Evolutionary conservation across 1,284 basidiomycete genomes (phyloP).

Genomic region (Rhizoctonia solani): DNA sequence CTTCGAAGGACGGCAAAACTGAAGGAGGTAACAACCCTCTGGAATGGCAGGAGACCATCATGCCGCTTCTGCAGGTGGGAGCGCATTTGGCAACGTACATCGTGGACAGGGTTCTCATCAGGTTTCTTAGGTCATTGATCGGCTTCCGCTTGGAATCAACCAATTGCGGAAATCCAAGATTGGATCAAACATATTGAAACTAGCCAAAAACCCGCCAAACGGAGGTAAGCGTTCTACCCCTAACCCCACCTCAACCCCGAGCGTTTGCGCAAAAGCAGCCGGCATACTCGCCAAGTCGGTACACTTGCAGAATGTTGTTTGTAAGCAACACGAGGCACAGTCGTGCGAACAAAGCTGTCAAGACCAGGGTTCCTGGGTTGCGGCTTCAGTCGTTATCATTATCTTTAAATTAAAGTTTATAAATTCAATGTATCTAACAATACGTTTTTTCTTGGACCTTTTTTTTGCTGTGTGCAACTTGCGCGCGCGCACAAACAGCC

Average conservation of each 20-base stretch:
- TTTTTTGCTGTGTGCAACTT: conserved; percentile 41
- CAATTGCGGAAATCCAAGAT: conserved; percentile 69
- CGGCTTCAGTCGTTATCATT: neutral
- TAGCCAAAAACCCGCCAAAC: conserved; percentile 68
- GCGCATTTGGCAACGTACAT: conserved; percentile 39
- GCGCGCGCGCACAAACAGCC: conserved; percentile 56
- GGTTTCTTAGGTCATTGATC: conserved; percentile 68
- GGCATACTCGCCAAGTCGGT: neutral
- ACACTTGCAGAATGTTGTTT: conserved; percentile 25
- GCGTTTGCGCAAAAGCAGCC: conserved; percentile 10
- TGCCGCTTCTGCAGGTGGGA: conserved; percentile 80
- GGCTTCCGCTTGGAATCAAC: conserved; percentile 71
- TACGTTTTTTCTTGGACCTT: conserved; percentile 47
- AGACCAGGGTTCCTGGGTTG: conserved; percentile 16
- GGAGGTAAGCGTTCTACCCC: conserved; percentile 59
- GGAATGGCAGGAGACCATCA: conserved; percentile 66
- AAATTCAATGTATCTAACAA: conserved; percentile 69
- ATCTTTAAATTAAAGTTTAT: conserved; percentile 31
- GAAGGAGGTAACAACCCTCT: neutral
- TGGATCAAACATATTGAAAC: conserved; percentile 72
- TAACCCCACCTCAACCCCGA: conserved; percentile 3
- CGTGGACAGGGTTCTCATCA: conserved; percentile 27
- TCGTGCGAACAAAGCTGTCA: conserved; percentile 16
- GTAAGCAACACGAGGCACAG: conserved; percentile 12
- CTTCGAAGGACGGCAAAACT: conserved; percentile 55